These are phyloP conservation scores for Wickerhamiella nectarea DNA, from an alignment of 805 yeast species.

Conservation along the genomic window DNA sequence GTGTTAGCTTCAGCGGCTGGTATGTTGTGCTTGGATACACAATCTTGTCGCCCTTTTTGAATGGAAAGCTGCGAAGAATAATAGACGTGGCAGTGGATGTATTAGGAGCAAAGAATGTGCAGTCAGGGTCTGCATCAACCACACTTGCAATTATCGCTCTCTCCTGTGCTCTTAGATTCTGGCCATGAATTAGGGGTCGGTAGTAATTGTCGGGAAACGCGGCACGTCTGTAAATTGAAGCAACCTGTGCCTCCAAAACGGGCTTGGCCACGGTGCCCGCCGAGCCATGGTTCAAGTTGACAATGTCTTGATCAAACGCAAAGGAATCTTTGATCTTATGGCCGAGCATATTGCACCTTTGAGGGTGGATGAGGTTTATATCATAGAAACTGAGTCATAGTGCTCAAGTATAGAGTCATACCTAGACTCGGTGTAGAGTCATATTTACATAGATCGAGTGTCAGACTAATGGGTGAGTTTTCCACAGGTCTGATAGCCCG, in stretches of 20 bases:
- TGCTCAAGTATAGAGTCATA: no score
- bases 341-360: neutral
- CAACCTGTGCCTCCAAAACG: constrained; percentile 31
- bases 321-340: neutral
- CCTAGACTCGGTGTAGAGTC: no score
- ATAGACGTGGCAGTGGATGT: constrained; percentile 50
- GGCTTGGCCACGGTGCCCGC: constrained; percentile 43
- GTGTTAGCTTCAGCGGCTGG: constrained; percentile 41
- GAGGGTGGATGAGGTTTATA: neutral
- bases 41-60: constrained; percentile 38
- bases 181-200: constrained; percentile 20
- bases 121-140: constrained; percentile 35
- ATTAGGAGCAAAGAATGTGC: constrained; percentile 41
- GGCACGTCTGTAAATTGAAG: constrained; percentile 23
- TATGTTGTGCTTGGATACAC: constrained; percentile 38
- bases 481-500: constrained; percentile 10
- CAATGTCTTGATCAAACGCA: constrained; percentile 21
- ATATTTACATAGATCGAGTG: no score
- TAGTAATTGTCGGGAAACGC: constrained; percentile 37
- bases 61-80: constrained; percentile 41
- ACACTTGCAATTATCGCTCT: constrained; percentile 30
- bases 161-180: constrained; percentile 23
- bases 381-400: neutral
- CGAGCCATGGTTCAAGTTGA: constrained; percentile 50
- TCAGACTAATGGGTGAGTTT: constrained; percentile 11